A percentile compares a stretch with the other conserved stretches of the same genome.
phyloP scores from a whole-genome alignment of 2,329 filamentous ascomycete species.

The Xylaria digitata region DNA sequence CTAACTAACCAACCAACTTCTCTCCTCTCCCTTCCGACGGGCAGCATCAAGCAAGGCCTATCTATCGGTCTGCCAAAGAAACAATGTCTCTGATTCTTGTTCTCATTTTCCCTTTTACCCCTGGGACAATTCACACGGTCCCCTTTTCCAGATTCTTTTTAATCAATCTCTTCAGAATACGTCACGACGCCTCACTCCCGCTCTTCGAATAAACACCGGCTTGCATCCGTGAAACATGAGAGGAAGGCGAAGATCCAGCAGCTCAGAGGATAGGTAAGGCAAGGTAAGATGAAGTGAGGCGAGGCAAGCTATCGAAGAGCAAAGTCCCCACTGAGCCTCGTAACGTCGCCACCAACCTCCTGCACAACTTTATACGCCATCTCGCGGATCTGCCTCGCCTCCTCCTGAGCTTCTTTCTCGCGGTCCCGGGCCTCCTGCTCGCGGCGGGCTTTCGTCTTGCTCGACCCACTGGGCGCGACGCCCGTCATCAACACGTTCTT shows the following conservation, averaged over 20 bases:
- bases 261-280: not conserved
- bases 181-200: no score
- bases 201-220: no score
- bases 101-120: not conserved
- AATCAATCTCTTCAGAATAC: no score
- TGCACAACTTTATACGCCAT: conserved; percentile 75
- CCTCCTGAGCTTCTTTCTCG: conserved; percentile 87
- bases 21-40: conserved; percentile 13
- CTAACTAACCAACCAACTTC: no score
- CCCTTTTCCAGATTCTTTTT: no score
- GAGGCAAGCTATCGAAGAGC: not conserved
- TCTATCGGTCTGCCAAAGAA: not conserved
- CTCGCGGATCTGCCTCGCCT: conserved; percentile 74
- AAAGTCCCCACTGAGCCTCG: conserved; percentile 64
- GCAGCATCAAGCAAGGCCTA: conserved; percentile 1
- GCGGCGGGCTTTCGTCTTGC: conserved; percentile 92
- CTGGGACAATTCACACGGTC: not conserved
- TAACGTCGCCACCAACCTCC: conserved; percentile 76
- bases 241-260: no score
- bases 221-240: no score
- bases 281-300: not conserved
- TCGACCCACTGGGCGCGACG: conserved; percentile 89
- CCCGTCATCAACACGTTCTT: conserved; percentile 83
- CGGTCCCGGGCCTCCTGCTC: conserved; percentile 89
- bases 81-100: not conserved